Evolutionary conservation across 2,329 filamentous ascomycete species (phyloP).

Genomic region (Emydomyces testavorans): DNA sequence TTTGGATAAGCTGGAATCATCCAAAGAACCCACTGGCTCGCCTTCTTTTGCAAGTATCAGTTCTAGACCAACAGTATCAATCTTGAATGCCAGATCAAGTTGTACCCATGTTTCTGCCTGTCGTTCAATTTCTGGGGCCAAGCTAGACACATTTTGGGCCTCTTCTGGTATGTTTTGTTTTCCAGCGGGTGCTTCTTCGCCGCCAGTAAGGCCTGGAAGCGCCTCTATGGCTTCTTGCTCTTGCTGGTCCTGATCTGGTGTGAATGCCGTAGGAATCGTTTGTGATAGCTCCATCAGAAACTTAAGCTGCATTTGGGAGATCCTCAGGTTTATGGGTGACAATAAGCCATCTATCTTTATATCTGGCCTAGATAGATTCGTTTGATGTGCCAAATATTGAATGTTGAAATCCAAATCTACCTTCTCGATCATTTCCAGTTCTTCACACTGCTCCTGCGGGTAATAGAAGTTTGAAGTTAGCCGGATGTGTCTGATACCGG

Average conservation of each 20-base stretch:
- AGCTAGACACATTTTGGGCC: slow-evolving; percentile 19
- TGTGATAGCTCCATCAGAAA: slow-evolving; percentile 79
- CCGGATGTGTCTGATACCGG: slow-evolving; percentile 83
- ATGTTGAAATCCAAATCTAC: slow-evolving; percentile 90
- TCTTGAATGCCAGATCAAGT: slow-evolving; percentile 80
- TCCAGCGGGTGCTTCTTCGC: slow-evolving; percentile 20
- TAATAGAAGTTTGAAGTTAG: slow-evolving; percentile 87
- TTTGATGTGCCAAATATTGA: slow-evolving; percentile 76
- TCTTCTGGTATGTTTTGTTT: slow-evolving; percentile 15
- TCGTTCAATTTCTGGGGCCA: slow-evolving; percentile 57
- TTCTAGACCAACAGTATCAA: slow-evolving; percentile 78
- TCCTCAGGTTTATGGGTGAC: slow-evolving; percentile 80
- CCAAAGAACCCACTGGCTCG: slow-evolving; percentile 65
- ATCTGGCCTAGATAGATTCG: slow-evolving; percentile 68
- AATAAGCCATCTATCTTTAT: slow-evolving; percentile 83
- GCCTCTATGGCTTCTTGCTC: slow-evolving; percentile 66
- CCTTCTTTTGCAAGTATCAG: slow-evolving; percentile 65
- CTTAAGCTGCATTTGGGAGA: slow-evolving; percentile 84
- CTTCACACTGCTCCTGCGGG: slow-evolving; percentile 57
- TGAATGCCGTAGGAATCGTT: slow-evolving; percentile 79
- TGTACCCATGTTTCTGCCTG: slow-evolving; percentile 74
- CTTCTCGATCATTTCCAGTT: slow-evolving; percentile 92
- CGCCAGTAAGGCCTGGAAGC: slow-evolving; percentile 42
- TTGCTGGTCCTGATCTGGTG: slow-evolving; percentile 57
- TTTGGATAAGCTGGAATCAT: slow-evolving; percentile 72